Percentiles rank a stretch among this genome's conserved stretches.
phyloP scores from a whole-genome alignment of 805 yeast genomes.

The Soucietia sequanensis region DNA sequence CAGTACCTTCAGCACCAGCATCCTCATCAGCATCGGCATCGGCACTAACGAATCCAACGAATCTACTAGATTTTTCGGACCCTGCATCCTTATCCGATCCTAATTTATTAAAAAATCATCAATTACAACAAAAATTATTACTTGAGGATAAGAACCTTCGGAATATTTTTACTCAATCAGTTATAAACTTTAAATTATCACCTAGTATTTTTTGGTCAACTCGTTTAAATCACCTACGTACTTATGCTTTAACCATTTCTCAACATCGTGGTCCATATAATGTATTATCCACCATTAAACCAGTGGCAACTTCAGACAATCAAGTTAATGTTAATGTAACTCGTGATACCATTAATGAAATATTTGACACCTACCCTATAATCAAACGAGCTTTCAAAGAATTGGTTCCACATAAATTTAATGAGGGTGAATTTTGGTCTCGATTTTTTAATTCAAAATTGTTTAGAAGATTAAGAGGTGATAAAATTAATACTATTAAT shows the following conservation, averaged over 20 bases:
- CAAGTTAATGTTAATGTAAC: conserved; percentile 92
- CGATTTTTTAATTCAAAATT: conserved; percentile 88
- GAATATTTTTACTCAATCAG: conserved; percentile 82
- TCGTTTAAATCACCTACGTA: conserved; percentile 72
- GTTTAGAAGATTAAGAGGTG: conserved; percentile 87
- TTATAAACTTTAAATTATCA: conserved; percentile 70
- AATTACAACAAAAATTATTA: conserved; percentile 75
- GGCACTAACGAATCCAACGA: conserved; percentile 11
- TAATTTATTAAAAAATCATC: conserved; percentile 64
- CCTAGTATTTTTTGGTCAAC: conserved; percentile 88
- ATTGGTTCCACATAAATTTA: conserved; percentile 75
- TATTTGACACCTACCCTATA: conserved; percentile 89
- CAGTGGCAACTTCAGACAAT: conserved; percentile 89
- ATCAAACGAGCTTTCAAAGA: conserved; percentile 88
- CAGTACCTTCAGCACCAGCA: conserved; percentile 8
- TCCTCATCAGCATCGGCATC: conserved; percentile 11
- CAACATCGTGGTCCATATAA: conserved; percentile 93
- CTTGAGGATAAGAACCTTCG: conserved; percentile 67
- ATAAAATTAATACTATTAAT: conserved; percentile 62
- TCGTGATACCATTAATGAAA: conserved; percentile 82
- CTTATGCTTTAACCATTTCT: conserved; percentile 78
- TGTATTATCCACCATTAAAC: conserved; percentile 88
- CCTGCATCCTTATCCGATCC: conserved; percentile 34
- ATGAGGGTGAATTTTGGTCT: conserved; percentile 95
- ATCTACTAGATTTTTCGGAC: conserved; percentile 17